A percentile compares a stretch with the other conserved stretches of the same genome.
Conservation (phyloP, 2,329 filamentous ascomycete species). For the Penicillium sp. region DNA sequence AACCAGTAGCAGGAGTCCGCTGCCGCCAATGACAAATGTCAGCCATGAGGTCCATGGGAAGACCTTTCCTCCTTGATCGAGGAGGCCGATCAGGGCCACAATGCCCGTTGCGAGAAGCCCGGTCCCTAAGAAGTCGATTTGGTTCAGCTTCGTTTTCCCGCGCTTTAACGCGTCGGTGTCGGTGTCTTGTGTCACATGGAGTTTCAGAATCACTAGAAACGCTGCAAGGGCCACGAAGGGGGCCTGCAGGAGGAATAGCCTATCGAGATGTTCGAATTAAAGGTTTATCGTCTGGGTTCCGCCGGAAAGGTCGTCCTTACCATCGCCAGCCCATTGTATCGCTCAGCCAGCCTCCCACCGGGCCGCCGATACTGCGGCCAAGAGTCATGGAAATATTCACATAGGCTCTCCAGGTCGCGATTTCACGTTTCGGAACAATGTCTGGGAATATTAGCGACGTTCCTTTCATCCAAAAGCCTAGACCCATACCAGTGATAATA, state of each 20-base stretch:
- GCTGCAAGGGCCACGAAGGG: slow-evolving; percentile 28
- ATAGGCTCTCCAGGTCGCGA: slow-evolving; percentile 52
- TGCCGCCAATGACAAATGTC: slow-evolving; percentile 16
- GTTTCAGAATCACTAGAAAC: slow-evolving; percentile 43
- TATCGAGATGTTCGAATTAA: background rate
- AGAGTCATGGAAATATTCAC: slow-evolving; percentile 54
- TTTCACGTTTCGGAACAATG: slow-evolving; percentile 50
- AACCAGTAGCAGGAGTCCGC: slow-evolving; percentile 13
- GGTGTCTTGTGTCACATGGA: slow-evolving; percentile 34
- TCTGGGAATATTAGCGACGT: slow-evolving; percentile 28
- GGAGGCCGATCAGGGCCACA: slow-evolving; percentile 44
- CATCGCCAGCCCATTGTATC: slow-evolving; percentile 67
- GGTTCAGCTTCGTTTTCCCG: slow-evolving; percentile 40
- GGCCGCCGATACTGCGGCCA: slow-evolving; percentile 53
- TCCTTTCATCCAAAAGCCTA: background rate
- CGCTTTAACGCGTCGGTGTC: background rate
- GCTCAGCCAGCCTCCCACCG: slow-evolving; percentile 61
- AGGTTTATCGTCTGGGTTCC: background rate
- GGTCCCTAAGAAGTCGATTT: slow-evolving; percentile 62
- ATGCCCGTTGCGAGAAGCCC: slow-evolving; percentile 47
- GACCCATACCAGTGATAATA: slow-evolving; percentile 41
- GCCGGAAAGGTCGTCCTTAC: slow-evolving; percentile 33
- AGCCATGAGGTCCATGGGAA: slow-evolving; percentile 32
- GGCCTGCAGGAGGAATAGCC: slow-evolving; percentile 31
- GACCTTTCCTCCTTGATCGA: slow-evolving; percentile 52